These are phyloP conservation scores for Amanita brunnescens DNA, from an alignment of 768 basidiomycete species.

Conservation along the genomic window DNA sequence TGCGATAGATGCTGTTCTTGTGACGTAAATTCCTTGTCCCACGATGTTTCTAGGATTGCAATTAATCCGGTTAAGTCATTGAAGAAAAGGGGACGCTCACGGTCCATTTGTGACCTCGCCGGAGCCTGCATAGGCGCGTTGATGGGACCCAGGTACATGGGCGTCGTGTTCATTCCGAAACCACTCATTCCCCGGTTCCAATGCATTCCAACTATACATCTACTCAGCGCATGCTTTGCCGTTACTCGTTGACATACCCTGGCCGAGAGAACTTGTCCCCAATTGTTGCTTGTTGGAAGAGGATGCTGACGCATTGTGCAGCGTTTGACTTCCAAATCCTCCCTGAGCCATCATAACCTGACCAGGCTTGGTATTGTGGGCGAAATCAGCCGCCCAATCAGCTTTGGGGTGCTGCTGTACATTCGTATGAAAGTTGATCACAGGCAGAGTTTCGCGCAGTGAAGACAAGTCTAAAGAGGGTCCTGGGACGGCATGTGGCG, in stretches of 20 bases:
- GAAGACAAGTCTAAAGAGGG: conserved; percentile 51
- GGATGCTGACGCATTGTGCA: not conserved
- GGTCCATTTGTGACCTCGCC: conserved; percentile 26
- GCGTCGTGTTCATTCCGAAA: conserved; percentile 31
- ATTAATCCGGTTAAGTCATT: not conserved
- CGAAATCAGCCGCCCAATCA: conserved; percentile 61
- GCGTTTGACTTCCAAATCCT: not conserved
- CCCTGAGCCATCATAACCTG: not conserved
- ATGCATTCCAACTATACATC: conserved; percentile 24
- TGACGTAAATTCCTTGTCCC: conserved; percentile 60
- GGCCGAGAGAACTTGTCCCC: not conserved
- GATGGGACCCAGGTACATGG: conserved; percentile 22
- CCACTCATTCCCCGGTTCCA: conserved; percentile 31
- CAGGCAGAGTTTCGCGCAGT: conserved; percentile 42
- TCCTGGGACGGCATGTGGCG: conserved; percentile 27
- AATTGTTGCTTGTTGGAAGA: not conserved
- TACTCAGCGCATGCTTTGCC: not conserved
- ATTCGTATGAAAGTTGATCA: conserved; percentile 16
- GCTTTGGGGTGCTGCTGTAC: conserved; percentile 19
- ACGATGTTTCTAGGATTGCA: conserved; percentile 30
- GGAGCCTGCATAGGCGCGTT: conserved; percentile 20
- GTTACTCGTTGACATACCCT: not conserved
- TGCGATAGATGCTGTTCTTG: conserved; percentile 36
- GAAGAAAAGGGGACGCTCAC: conserved; percentile 24
- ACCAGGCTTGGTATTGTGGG: conserved; percentile 21